These are phyloP conservation scores for Verticillium albo-atrum DNA, from an alignment of 2,329 filamentous ascomycete genomes.

Conservation along the genomic window DNA sequence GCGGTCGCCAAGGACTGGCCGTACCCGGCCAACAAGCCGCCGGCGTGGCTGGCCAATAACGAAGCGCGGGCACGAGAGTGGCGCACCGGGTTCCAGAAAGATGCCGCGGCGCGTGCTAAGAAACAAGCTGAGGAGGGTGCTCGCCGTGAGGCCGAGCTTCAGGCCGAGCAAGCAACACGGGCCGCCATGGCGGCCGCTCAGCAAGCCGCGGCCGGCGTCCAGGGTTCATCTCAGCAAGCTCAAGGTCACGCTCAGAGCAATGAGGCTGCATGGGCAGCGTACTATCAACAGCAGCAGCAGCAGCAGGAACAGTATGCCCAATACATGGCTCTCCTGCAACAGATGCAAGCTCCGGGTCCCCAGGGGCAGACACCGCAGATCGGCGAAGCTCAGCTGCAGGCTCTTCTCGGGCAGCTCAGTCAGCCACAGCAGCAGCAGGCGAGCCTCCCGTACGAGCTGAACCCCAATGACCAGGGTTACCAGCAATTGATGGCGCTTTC, in stretches of 20 bases:
- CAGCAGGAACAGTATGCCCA: conserved; percentile 28
- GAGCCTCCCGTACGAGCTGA: conserved; percentile 20
- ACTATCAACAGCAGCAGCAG: conserved; percentile 25
- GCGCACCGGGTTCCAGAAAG: conserved; percentile 44
- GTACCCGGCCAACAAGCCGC: conserved; percentile 46
- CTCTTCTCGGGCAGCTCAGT: conserved; percentile 37
- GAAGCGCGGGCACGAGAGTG: conserved; percentile 45
- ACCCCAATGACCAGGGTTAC: conserved; percentile 34
- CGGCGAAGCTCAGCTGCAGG: conserved; percentile 34
- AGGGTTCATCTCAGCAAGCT: conserved; percentile 8
- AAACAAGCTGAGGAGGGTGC: conserved; percentile 31
- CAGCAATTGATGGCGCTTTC: conserved; percentile 33
- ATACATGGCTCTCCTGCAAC: conserved; percentile 37
- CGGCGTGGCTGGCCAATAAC: conserved; percentile 45
- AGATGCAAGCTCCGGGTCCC: conserved; percentile 26
- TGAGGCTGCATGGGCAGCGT: conserved; percentile 21
- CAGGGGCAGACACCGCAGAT: conserved; percentile 15
- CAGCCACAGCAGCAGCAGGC: conserved; percentile 21
- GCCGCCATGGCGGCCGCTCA: neutral
- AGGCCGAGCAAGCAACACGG: conserved; percentile 19
- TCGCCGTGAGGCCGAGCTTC: conserved; percentile 26
- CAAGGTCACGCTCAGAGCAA: conserved; percentile 6
- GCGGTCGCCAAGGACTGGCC: conserved; percentile 38
- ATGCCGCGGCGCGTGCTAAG: conserved; percentile 30
- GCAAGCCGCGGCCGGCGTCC: neutral